Evolutionary conservation across 768 basidiomycete genomes (phyloP).

Genomic region (Cantharellus anzutake): DNA sequence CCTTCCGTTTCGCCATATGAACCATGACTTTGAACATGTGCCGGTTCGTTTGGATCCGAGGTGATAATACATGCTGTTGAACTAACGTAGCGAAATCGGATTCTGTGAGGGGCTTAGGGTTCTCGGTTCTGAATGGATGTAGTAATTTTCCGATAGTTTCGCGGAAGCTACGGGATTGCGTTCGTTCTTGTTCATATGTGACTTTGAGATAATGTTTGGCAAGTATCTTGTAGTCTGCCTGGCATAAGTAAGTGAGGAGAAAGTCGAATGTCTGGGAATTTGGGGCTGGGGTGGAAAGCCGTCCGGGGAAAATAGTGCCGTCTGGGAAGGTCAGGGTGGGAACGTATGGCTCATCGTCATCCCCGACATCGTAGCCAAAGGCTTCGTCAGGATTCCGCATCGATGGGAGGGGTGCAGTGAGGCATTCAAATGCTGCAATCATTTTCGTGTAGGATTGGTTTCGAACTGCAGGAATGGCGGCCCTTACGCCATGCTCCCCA

Average conservation of each 20-base stretch:
- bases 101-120: not conserved
- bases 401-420: constrained; percentile 47
- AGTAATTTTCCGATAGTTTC: not conserved
- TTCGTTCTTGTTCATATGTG: constrained; percentile 36
- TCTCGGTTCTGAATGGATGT: not conserved
- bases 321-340: constrained; percentile 18
- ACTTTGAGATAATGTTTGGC: constrained; percentile 21
- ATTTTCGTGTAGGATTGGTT: constrained; percentile 33
- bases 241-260: constrained; percentile 29
- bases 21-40: not conserved
- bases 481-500: constrained; percentile 29
- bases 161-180: not conserved
- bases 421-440: constrained; percentile 58
- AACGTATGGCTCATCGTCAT: constrained; percentile 31
- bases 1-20: not conserved
- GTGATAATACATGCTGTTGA: not conserved
- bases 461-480: constrained; percentile 20
- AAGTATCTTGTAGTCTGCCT: constrained; percentile 6
- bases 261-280: constrained; percentile 36
- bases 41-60: not conserved
- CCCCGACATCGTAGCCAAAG: constrained; percentile 43
- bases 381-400: constrained; percentile 23
- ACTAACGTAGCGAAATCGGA: not conserved
- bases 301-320: constrained; percentile 17
- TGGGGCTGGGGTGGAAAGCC: constrained; percentile 28